Conservation (phyloP, 345 rosid species). For the Streptanthus diversifolius region DNA sequence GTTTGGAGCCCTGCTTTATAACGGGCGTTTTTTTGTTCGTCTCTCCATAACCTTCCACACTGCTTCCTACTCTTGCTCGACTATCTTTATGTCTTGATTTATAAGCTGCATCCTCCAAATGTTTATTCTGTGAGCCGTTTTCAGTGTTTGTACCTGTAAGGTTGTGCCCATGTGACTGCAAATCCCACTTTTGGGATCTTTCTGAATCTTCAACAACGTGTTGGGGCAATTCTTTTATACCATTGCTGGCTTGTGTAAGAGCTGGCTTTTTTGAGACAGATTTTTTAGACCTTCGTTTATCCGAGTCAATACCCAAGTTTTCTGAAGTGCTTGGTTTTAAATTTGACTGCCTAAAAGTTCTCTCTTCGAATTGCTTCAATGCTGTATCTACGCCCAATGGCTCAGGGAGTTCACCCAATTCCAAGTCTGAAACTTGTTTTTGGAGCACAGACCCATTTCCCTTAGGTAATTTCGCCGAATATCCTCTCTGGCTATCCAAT, state of each 20-base stretch:
- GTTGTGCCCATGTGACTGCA: constrained; percentile 50
- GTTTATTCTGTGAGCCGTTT: constrained; percentile 42
- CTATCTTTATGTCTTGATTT: constrained; percentile 54
- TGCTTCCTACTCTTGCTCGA: constrained; percentile 42
- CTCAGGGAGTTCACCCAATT: constrained; percentile 91
- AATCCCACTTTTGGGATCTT: constrained; percentile 39
- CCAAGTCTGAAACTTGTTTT: constrained; percentile 78
- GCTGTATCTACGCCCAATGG: constrained; percentile 51
- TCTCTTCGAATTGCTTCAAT: constrained; percentile 59
- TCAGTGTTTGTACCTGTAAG: constrained; percentile 42
- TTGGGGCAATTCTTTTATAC: constrained; percentile 51
- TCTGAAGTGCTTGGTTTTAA: constrained; percentile 56
- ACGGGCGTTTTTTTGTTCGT: constrained; percentile 48
- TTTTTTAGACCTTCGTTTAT: constrained; percentile 58
- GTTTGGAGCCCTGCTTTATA: constrained; percentile 49
- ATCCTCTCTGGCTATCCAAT: constrained; percentile 39
- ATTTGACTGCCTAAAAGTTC: constrained; percentile 51
- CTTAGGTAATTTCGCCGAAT: constrained; percentile 39
- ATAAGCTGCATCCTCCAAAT: constrained; percentile 43
- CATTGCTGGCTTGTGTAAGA: constrained; percentile 40
- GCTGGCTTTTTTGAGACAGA: constrained; percentile 52
- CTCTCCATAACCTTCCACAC: constrained; percentile 65
- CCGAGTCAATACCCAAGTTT: constrained; percentile 46
- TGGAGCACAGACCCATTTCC: constrained; percentile 58
- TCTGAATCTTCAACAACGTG: constrained; percentile 46